Evolutionary conservation across 257 asterid genomes (phyloP).

Genomic region (Solanum paucissectum): DNA sequence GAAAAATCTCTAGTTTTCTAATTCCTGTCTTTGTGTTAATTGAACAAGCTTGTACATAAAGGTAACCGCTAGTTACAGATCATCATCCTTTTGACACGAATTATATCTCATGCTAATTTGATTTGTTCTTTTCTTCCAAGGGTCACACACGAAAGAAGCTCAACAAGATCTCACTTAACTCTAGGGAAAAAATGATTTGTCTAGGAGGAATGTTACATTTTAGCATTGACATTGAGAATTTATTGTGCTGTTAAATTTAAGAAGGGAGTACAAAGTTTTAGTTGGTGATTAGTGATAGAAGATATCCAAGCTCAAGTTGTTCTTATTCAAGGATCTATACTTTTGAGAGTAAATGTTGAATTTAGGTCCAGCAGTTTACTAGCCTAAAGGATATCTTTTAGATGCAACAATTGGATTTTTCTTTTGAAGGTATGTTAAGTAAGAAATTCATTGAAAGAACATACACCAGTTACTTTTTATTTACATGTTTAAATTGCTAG

Average conservation of each 20-base stretch:
- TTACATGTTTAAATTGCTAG: neutral
- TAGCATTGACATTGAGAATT: neutral
- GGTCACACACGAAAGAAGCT: neutral
- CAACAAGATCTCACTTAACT: neutral
- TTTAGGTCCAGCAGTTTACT: neutral
- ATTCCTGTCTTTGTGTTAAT: neutral
- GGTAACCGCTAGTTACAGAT: neutral
- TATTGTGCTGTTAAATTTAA: neutral
- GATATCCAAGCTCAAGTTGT: neutral
- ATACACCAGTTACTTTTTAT: neutral
- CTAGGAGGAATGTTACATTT: neutral
- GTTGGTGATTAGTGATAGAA: neutral
- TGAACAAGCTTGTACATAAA: neutral
- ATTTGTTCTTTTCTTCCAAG: neutral
- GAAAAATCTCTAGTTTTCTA: neutral
- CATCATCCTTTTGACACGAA: neutral
- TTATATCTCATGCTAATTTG: neutral
- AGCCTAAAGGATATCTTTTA: neutral
- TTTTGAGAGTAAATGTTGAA: neutral
- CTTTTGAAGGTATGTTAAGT: neutral
- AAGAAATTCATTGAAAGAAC: neutral
- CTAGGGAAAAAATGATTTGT: neutral
- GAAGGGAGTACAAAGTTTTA: neutral
- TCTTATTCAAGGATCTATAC: neutral
- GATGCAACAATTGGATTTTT: neutral